Evolutionary conservation across 78 protist species (phyloP).

Genomic region (Chrysochromulina tobinii): DNA sequence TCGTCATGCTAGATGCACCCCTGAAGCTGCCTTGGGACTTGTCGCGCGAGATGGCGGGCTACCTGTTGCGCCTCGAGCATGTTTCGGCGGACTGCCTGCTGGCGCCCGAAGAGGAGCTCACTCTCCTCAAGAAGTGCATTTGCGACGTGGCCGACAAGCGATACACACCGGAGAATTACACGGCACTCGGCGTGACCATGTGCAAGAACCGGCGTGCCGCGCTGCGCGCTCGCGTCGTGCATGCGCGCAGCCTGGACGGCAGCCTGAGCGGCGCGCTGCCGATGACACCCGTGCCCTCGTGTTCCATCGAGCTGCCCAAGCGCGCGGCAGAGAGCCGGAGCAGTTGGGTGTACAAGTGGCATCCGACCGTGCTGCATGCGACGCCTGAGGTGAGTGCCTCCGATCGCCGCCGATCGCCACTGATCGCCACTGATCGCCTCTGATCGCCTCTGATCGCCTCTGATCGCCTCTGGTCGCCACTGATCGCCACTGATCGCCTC

Average conservation of each 20-base stretch:
- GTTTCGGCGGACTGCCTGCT: constrained; percentile 63
- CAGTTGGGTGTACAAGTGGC: not conserved
- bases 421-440: no score
- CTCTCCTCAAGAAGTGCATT: constrained; percentile 14
- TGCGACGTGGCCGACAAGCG: not conserved
- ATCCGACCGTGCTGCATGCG: not conserved
- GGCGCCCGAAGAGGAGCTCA: constrained; percentile 36
- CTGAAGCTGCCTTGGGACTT: constrained; percentile 32
- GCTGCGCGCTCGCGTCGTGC: constrained; percentile 9
- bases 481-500: no score
- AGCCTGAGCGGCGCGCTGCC: not conserved
- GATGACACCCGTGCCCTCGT: not conserved
- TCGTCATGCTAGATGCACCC: constrained; percentile 40
- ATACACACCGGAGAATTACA: no score
- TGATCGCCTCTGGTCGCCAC: no score
- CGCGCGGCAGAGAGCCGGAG: not conserved
- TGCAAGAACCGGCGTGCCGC: constrained; percentile 7
- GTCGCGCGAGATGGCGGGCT: constrained; percentile 21
- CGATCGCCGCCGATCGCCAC: no score
- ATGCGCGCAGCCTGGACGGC: constrained; percentile 1
- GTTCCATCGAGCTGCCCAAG: constrained; percentile 3
- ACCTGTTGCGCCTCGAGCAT: constrained; percentile 4
- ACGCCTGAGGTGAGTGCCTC: not conserved
- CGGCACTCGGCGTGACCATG: not conserved
- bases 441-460: no score